phyloP scores from a whole-genome alignment of 139 green algal genomes.

The Asterochloris sp. region DNA sequence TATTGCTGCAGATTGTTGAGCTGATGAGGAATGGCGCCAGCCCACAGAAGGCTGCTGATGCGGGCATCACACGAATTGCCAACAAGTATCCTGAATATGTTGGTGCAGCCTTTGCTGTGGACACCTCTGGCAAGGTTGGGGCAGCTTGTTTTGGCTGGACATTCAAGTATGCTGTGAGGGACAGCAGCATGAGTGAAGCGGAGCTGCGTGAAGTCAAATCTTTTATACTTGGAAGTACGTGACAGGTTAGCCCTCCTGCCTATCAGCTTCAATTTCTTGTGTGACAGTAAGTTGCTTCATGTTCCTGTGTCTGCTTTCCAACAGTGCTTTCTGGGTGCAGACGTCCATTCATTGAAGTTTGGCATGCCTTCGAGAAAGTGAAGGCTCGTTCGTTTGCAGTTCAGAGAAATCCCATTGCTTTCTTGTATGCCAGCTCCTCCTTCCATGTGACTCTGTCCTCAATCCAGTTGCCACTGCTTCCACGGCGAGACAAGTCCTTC shows the following conservation, averaged over 20 bases:
- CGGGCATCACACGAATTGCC: conserved; percentile 45
- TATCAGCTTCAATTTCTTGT: too few species aligned
- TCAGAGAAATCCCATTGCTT: conserved; percentile 54
- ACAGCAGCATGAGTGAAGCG: not conserved
- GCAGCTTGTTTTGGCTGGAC: conserved; percentile 41
- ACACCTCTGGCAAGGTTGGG: conserved; percentile 29
- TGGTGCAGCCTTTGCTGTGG: conserved; percentile 44
- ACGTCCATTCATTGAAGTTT: too few species aligned
- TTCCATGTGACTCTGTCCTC: conserved; percentile 59
- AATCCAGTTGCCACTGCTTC: conserved; percentile 70
- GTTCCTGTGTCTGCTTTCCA: too few species aligned
- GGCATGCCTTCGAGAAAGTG: too few species aligned
- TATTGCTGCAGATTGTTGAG: conserved; percentile 52
- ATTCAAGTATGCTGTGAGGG: conserved; percentile 32
- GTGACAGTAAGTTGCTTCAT: too few species aligned
- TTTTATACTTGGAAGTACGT: too few species aligned
- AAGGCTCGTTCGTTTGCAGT: not conserved
- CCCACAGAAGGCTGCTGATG: conserved; percentile 45
- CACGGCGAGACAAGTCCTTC: conserved; percentile 50
- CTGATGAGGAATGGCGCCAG: conserved; percentile 39
- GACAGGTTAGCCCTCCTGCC: too few species aligned
- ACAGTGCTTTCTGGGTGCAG: too few species aligned
- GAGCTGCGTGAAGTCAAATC: not conserved
- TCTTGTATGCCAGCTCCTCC: conserved; percentile 59
- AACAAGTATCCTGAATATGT: conserved; percentile 32